Evolutionary conservation across 2,329 filamentous ascomycete species (phyloP).

Genomic region (Leptographium procerum): DNA sequence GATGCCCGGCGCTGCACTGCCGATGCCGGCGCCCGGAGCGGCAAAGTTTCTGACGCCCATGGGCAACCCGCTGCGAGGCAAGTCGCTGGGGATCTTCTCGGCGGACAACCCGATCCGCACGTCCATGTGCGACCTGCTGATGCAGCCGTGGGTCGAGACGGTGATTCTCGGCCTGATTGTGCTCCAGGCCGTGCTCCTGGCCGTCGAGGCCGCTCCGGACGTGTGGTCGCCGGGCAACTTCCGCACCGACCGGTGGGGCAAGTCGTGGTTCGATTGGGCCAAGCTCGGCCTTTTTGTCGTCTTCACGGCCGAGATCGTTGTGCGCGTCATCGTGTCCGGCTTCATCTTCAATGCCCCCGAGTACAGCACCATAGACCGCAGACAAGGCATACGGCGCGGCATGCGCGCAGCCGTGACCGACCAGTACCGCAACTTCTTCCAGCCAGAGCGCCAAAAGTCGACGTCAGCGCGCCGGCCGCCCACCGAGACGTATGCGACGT

Average conservation of each 20-base stretch:
- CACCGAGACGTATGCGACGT: slow-evolving; percentile 34
- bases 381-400: slow-evolving; percentile 61
- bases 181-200: slow-evolving; percentile 75
- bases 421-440: slow-evolving; percentile 69
- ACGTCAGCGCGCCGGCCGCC: slow-evolving; percentile 48
- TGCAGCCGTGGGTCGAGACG: slow-evolving; percentile 79
- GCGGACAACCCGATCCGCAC: slow-evolving; percentile 65
- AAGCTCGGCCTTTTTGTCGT: slow-evolving; percentile 75
- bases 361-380: slow-evolving; percentile 81
- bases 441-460: slow-evolving; percentile 65
- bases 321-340: slow-evolving; percentile 84
- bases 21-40: slow-evolving; percentile 17
- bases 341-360: slow-evolving; percentile 83
- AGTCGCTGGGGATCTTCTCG: slow-evolving; percentile 73
- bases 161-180: slow-evolving; percentile 79
- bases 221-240: slow-evolving; percentile 54
- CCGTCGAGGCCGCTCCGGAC: slow-evolving; percentile 65
- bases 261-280: slow-evolving; percentile 61
- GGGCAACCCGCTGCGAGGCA: slow-evolving; percentile 75
- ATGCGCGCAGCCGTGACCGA: slow-evolving; percentile 62
- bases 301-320: slow-evolving; percentile 76
- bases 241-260: slow-evolving; percentile 55
- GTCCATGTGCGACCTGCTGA: slow-evolving; percentile 69
- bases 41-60: slow-evolving; percentile 19
- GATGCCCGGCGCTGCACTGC: slow-evolving; percentile 19